These are phyloP conservation scores for Carex kokanica DNA, from an alignment of 176 grass and related monocot genomes.

Conservation along the genomic window DNA sequence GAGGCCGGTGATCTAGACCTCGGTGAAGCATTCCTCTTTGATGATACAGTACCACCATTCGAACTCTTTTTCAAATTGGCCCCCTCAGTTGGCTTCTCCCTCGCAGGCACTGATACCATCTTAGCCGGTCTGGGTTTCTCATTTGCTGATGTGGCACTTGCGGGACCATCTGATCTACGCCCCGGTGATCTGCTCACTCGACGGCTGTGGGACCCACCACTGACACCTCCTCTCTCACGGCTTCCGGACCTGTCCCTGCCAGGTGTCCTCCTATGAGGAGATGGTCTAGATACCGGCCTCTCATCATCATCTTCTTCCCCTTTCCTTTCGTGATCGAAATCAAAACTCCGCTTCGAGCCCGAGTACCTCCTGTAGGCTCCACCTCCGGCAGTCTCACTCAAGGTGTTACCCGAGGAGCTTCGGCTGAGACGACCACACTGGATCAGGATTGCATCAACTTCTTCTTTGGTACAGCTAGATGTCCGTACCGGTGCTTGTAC, in stretches of 20 bases:
- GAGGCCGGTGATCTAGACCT: conserved; percentile 63
- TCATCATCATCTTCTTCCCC: conserved; percentile 39
- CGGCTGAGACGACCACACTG: conserved; percentile 96
- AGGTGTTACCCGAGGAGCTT: conserved; percentile 67
- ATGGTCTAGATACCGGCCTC: conserved; percentile 45
- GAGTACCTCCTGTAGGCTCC: conserved; percentile 49
- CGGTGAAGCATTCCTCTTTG: conserved; percentile 64
- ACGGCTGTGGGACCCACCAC: conserved; percentile 48
- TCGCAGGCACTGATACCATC: conserved; percentile 68
- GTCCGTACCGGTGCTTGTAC: conserved; percentile 37
- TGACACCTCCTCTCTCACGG: conserved; percentile 40
- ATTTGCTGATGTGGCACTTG: conserved; percentile 7
- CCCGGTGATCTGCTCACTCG: conserved; percentile 69
- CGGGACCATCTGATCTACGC: conserved; percentile 34
- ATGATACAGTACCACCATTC: conserved; percentile 29
- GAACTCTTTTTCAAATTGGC: conserved; percentile 9
- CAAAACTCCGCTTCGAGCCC: conserved; percentile 84
- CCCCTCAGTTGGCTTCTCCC: conserved; percentile 46
- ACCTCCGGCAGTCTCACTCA: conserved; percentile 31
- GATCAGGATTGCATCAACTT: conserved; percentile 85
- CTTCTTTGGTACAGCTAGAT: conserved; percentile 87
- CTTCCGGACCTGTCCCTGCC: conserved; percentile 68
- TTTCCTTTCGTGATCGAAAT: conserved; percentile 70
- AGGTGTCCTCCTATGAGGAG: conserved; percentile 63
- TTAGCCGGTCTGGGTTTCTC: conserved; percentile 53